Base-by-base conservation (phyloP, 1,284 basidiomycete genomes). In the Rugiboletus extremiorientalis region DNA sequence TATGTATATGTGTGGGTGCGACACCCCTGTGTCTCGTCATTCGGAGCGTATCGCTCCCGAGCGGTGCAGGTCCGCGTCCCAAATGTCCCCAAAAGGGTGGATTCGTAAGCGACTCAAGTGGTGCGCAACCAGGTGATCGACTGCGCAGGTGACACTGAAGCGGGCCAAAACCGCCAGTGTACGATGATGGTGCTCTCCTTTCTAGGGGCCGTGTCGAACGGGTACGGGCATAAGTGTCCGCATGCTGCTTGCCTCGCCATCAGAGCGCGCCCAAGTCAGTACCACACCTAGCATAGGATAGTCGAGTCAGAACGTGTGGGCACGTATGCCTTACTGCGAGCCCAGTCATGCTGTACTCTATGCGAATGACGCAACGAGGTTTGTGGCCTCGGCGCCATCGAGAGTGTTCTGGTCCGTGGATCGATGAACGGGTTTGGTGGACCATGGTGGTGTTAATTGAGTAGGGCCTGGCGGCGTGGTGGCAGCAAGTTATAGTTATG, bases 391-490 rank as follows among this genome's bases (percentile, higher is more conserved):
- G 31, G 55, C 41, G 42, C 53, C 45, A 46, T 37, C 25, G 45
- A 55, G 38, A 49, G 31, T 25, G 37, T 28, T 47, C 44, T n/a
- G 2, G 60, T 33, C 25, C 16, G 31, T 42, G 28, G 45, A 40
- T 41, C 40, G 48, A 65, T 54, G 40, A 49, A 63, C 27, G 44
- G 53, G 3, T n/a, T 46, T 28, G 37, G 53, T 27, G 15, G n/a
- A 46, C 28, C 20, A 15, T 20, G 23, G 36, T 20, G 33, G 3
- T 31, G 18, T 22, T 37, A 25, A 11, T n/a, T 18, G 37, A 12
- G n/a, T 20, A 44, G 23, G 20, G 18, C 27, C 7, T 49, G 28
- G n/a, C n/a, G n/a, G n/a, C 47, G 43, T 20, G 23, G 45, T 49
- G 30, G 18, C 12, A 16, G 18, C 20, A 12, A 52, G 14, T 20